Evolutionary conservation across 2,329 filamentous ascomycete genomes (phyloP).

Genomic region (Ceratocystis cacaofunesta): DNA sequence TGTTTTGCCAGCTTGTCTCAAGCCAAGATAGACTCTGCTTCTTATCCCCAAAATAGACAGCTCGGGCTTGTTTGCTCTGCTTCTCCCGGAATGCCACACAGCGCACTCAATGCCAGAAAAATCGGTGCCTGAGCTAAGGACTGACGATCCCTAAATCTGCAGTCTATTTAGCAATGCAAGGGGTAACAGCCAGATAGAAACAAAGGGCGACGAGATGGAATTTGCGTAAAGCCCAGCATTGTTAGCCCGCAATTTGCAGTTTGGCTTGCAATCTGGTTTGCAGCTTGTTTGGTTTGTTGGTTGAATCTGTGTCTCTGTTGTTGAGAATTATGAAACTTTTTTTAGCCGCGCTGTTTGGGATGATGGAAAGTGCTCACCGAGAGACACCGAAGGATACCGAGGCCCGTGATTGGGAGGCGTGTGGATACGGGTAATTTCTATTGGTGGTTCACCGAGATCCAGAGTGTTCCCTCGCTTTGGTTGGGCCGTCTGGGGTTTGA

Average conservation of each 20-base stretch:
- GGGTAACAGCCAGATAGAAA: neutral
- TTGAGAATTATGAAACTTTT: neutral
- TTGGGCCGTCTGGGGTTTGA: neutral
- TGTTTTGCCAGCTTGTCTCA: neutral
- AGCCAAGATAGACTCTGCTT: no score
- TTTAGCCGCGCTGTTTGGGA: neutral
- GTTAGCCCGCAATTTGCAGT: neutral
- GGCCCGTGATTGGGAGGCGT: neutral
- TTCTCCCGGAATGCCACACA: neutral
- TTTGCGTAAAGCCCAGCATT: neutral
- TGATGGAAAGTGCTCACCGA: neutral
- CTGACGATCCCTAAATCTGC: constrained; percentile 1
- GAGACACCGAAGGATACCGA: neutral
- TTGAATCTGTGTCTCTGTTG: neutral
- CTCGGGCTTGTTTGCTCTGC: neutral
- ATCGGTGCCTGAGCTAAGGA: neutral
- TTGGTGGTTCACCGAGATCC: no score
- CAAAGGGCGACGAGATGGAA: neutral
- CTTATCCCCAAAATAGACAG: neutral
- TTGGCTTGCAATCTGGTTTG: neutral
- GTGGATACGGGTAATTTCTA: no score
- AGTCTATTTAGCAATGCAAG: constrained; percentile 3
- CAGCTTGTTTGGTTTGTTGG: no score
- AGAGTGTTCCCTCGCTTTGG: no score
- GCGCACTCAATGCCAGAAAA: neutral